A percentile compares a stretch with the other conserved stretches of the same genome.
phyloP scores from a whole-genome alignment of 2,329 filamentous ascomycete genomes.

The Didymella exigua region DNA sequence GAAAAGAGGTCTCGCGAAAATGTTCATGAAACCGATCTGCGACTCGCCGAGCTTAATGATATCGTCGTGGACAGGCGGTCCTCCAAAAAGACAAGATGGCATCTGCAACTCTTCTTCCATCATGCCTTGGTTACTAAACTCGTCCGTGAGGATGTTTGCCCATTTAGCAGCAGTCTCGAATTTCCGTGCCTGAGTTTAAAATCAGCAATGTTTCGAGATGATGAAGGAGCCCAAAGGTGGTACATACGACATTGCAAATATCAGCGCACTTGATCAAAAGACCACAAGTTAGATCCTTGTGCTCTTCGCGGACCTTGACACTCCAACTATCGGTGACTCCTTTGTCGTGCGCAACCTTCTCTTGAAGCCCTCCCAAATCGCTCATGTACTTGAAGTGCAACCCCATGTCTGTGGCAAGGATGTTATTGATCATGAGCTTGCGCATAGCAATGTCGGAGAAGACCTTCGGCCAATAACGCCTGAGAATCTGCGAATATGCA shows the following conservation, averaged over 20 bases:
- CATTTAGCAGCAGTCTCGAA: slow-evolving; percentile 83
- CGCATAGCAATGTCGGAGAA: slow-evolving; percentile 82
- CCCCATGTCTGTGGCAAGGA: slow-evolving; percentile 96
- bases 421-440: slow-evolving; percentile 94
- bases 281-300: slow-evolving; percentile 82
- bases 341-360: slow-evolving; percentile 72
- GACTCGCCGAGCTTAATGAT: slow-evolving; percentile 80
- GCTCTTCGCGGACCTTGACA: slow-evolving; percentile 73
- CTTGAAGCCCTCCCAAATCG: slow-evolving; percentile 78
- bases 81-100: slow-evolving; percentile 80
- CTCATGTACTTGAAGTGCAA: slow-evolving; percentile 97
- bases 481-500: slow-evolving; percentile 93
- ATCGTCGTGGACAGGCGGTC: slow-evolving; percentile 80
- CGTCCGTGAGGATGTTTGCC: slow-evolving; percentile 93
- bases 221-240: no score
- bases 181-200: slow-evolving; percentile 60
- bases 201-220: background rate
- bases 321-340: slow-evolving; percentile 74
- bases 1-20: slow-evolving; percentile 93
- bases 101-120: slow-evolving; percentile 92
- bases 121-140: slow-evolving; percentile 88
- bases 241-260: slow-evolving; percentile 84
- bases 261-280: slow-evolving; percentile 97
- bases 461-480: slow-evolving; percentile 85
- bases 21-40: slow-evolving; percentile 94